Base-by-base conservation (phyloP, 495 filamentous ascomycete genomes). In the Aspergillus heteromorphus region DNA sequence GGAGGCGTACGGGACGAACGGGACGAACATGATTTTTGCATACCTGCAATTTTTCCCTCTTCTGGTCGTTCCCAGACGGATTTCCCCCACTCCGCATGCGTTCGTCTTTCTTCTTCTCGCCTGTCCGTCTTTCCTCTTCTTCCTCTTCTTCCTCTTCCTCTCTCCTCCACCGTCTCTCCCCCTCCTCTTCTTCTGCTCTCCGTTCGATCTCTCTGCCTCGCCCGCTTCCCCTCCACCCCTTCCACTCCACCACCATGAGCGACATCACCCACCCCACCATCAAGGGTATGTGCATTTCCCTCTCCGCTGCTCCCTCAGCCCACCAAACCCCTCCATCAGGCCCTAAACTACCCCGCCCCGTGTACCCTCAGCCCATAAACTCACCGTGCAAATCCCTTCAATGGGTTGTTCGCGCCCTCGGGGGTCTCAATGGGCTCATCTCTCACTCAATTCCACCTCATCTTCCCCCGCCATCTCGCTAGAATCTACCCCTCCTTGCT, bases 181-280 rank as follows among this genome's bases (percentile, higher is more conserved):
- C 53, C 23, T 36, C 36, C 48, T 62, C 62, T 57, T 36, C 36
- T 49, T 62, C 62, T 57, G 63, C 57, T 48, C 60, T 51, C 60
- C 55, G 54, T 48, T 42, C 38, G 52, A 51, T 47, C 55, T 48
- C 36, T 57, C 47, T 54, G 38, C 36, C 43, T 50, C 42, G n/a
- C 49, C 16, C 29, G 49, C 40, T 31, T 54, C 54, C 48, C 47
- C 52, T 36, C 48, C 57, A 31, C 56, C 48, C 43, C 47, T 60
- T 58, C 45, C 49, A 59, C 36, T 64, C 61, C 53, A 57, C 59
- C 70, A 74, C 45, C 38, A 82, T 82, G 79, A 73, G 69, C 68
- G 78, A 82, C 54, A 79, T 82, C 65, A 73, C 72, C 51, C 79
- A 82, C 72, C 78, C 79, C 57, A 81, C 80, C 55, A 82, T 82